Base-by-base conservation (phyloP, 345 rosid genomes). In the Dipteronia sinensis region DNA sequence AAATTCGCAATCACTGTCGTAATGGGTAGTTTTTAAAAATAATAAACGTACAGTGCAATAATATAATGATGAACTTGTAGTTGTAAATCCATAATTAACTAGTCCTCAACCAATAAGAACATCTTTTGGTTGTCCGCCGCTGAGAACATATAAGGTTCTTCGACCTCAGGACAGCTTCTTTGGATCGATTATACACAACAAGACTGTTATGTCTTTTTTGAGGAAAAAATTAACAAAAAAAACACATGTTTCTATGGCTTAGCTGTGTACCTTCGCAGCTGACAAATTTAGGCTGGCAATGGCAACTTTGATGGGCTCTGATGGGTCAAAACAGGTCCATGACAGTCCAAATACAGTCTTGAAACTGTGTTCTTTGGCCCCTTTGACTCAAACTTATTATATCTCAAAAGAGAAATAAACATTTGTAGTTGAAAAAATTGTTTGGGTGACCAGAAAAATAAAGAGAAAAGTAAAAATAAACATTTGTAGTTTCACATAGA, bases 241-340 rank as follows among this genome's bases (percentile, higher is more conserved):
- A 11, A 49, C 13, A 46, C 17, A 2, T 75, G 65, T 13, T 22
- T 62, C 72, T 55, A 55, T 53, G 16, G 42, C 65, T 38, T 49
- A 53, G 73, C 56, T 56, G 73, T 56, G 51, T 17, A 53, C 42
- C 25, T 0, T 34, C 73, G 44, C 17, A 67, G 64, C 55, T 72
- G 58, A 76, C 78, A 76, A 56, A 20, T 76, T 76, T 20, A 53
- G 78, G 66, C 19, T 67, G 79, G 67, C 46, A 76, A 23, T 67
- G 55, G 17, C 78, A 76, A 25, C 23, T 66, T 55, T 65, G 53
- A 58, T 56, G 46, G 59, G 42, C 63, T 74, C 62, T 25, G n/a
- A 16, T 68, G 22, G 61, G 17, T 23, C 6, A 61, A 44, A 61
- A 34, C 3, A 7, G 4, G 63, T 69, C 62, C 74, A 69, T 46